phyloP scores from a whole-genome alignment of 208 protist genomes.

The Dictyostelium gargantuum region DNA sequence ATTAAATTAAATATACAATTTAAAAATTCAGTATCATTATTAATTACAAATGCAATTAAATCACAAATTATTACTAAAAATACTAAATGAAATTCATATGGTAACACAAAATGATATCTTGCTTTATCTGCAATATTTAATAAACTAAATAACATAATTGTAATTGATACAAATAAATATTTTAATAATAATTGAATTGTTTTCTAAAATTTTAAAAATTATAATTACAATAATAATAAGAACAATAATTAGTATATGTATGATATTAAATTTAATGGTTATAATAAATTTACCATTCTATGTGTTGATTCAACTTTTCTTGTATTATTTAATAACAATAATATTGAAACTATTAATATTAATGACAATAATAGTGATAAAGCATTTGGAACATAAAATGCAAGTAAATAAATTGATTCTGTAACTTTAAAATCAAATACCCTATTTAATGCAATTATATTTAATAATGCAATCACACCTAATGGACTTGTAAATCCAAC shows the following conservation, averaged over 20 bases:
- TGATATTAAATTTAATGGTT: no score
- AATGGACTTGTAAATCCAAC: background rate
- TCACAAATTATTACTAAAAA: background rate
- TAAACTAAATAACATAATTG: background rate
- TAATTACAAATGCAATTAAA: slow-evolving; percentile 14
- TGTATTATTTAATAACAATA: background rate
- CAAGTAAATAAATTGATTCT: background rate
- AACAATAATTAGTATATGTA: background rate
- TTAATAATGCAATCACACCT: background rate
- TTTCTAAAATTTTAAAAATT: background rate
- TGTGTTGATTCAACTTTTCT: background rate
- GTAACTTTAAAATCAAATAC: background rate
- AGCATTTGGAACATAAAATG: background rate
- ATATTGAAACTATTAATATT: background rate
- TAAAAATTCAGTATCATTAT: background rate
- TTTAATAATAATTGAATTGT: background rate
- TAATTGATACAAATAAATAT: background rate
- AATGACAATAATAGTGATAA: background rate
- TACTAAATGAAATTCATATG: slow-evolving; percentile 2
- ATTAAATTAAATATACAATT: background rate
- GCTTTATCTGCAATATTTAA: background rate
- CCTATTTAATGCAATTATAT: background rate
- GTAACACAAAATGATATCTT: background rate
- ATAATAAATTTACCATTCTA: background rate
- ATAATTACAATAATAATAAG: background rate